Conservation (phyloP, 176 grass and related monocot genomes). For the Sorghum bicolor region DNA sequence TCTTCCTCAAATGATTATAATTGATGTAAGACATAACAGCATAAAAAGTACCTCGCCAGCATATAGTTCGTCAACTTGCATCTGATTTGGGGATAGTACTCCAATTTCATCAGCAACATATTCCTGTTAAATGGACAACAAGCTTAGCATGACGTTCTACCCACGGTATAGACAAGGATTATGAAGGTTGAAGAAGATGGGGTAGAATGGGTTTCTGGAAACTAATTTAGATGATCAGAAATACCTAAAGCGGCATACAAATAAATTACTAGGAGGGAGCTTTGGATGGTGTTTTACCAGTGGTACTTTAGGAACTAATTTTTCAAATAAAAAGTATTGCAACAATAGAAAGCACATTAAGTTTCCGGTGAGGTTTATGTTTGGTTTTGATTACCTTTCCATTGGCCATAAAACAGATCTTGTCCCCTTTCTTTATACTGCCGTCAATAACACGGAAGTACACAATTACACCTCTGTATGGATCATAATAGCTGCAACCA, state of each 20-base stretch:
- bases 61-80: constrained; percentile 75
- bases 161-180: constrained; percentile 7
- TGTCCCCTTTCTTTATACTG: constrained; percentile 87
- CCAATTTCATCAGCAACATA: constrained; percentile 92
- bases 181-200: background rate
- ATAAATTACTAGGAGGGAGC: background rate
- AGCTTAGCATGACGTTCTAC: constrained; percentile 36
- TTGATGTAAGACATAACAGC: constrained; percentile 13
- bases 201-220: background rate
- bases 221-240: constrained; percentile 16
- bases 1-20: background rate
- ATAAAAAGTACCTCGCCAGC: constrained; percentile 81
- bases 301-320: background rate
- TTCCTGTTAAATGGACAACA: constrained; percentile 61
- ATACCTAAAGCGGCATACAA: constrained; percentile 23
- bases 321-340: background rate
- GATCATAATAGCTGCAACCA: constrained; percentile 88
- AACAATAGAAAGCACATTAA: background rate
- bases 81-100: constrained; percentile 89
- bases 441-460: constrained; percentile 94
- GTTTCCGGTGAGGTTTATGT: constrained; percentile 9
- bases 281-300: background rate
- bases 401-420: constrained; percentile 87
- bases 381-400: constrained; percentile 58
- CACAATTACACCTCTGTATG: constrained; percentile 96